These are phyloP conservation scores for Kurtzmaniella fragi DNA, from an alignment of 805 yeast genomes.

Conservation along the genomic window DNA sequence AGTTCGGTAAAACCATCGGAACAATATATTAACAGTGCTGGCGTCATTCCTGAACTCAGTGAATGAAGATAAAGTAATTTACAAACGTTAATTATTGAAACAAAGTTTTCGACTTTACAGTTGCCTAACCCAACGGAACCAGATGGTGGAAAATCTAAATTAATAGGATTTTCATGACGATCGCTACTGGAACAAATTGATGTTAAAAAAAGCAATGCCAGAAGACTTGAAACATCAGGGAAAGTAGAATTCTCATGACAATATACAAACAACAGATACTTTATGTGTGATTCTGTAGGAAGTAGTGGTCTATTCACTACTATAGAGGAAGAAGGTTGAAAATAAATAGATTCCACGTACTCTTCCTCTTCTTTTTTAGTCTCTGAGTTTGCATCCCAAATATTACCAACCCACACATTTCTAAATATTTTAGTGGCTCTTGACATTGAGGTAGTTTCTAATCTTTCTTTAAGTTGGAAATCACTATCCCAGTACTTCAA, in stretches of 20 bases:
- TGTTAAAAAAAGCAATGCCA: conserved; percentile 23
- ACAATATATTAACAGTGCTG: conserved; percentile 62
- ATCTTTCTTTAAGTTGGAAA: conserved; percentile 64
- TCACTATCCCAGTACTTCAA: conserved; percentile 55
- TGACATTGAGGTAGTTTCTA: conserved; percentile 83
- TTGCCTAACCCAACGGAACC: conserved; percentile 80
- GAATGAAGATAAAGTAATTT: conserved; percentile 51
- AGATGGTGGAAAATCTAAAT: conserved; percentile 73
- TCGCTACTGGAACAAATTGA: conserved; percentile 15
- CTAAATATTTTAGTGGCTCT: conserved; percentile 56
- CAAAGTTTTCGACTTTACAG: conserved; percentile 54
- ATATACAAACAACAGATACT: conserved; percentile 51
- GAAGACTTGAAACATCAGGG: conserved; percentile 41
- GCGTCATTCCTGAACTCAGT: conserved; percentile 18
- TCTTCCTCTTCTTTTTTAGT: conserved; percentile 1
- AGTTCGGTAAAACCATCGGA: conserved; percentile 93
- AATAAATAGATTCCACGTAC: background rate
- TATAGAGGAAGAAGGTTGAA: no score
- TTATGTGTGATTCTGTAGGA: conserved; percentile 2
- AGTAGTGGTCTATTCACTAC: no score
- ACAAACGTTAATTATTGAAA: conserved; percentile 63
- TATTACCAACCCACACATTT: conserved; percentile 79
- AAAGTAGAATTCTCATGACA: conserved; percentile 58
- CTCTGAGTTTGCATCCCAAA: conserved; percentile 58
- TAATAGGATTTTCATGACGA: conserved; percentile 16